phyloP scores from a whole-genome alignment of 2,329 filamentous ascomycete species.

The Verticillium isaacii region DNA sequence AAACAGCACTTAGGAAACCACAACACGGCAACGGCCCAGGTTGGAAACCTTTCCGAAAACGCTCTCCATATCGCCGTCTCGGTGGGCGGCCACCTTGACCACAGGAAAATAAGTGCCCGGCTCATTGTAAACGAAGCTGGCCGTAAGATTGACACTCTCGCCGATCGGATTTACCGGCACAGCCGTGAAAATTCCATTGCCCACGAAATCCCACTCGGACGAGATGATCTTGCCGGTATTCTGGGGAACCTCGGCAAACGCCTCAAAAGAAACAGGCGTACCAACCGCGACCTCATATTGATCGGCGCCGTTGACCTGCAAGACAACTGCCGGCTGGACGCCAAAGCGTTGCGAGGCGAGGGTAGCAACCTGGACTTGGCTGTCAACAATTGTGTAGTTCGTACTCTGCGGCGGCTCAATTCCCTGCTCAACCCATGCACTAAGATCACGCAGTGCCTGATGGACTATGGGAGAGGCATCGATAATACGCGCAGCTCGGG shows the following conservation, averaged over 20 bases:
- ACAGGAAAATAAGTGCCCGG: not conserved
- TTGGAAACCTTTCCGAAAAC: not conserved
- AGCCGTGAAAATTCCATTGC: not conserved
- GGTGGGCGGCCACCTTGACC: not conserved
- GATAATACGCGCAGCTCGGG: not conserved
- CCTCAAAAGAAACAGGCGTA: conserved; percentile 5
- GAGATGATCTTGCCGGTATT: conserved; percentile 10
- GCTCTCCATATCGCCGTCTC: not conserved
- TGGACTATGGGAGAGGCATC: conserved; percentile 4
- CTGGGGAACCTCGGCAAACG: conserved; percentile 1
- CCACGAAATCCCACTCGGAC: conserved; percentile 12
- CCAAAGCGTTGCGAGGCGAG: conserved; percentile 10
- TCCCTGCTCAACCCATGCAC: conserved; percentile 13
- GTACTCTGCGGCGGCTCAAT: conserved; percentile 7
- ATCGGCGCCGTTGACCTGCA: not conserved
- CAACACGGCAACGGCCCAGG: not conserved
- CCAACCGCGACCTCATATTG: not conserved
- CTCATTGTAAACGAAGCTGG: not conserved
- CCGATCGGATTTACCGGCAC: not conserved
- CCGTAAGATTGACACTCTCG: not conserved
- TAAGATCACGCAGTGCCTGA: conserved; percentile 14
- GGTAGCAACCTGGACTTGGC: conserved; percentile 9
- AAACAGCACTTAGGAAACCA: not conserved
- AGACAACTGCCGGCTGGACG: conserved; percentile 12
- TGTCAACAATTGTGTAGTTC: conserved; percentile 7